Conservation (phyloP, 2,329 filamentous ascomycete genomes). For the Lizonia empirigonia region DNA sequence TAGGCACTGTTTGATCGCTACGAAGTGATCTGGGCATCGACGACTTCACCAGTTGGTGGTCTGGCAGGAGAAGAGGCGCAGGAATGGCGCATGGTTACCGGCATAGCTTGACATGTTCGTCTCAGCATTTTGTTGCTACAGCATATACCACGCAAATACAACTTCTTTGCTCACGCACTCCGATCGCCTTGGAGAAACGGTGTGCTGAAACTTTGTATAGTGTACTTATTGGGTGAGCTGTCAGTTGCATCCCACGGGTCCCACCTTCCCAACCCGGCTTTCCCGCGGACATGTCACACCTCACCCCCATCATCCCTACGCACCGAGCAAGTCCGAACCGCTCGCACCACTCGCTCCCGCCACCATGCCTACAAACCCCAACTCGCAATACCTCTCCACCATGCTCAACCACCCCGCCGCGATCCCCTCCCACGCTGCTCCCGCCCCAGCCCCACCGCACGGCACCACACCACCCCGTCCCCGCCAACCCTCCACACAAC, state of each 20-base stretch:
- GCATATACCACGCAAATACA: conserved; percentile 10
- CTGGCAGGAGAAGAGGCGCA: conserved; percentile 3
- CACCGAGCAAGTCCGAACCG: conserved; percentile 11
- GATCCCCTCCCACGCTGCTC: neutral
- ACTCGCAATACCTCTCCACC: conserved; percentile 15
- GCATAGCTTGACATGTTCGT: conserved; percentile 12
- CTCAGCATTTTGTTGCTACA: conserved; percentile 11
- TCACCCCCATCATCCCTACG: conserved; percentile 2
- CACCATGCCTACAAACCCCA: neutral
- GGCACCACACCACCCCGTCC: neutral
- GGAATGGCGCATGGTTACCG: conserved; percentile 2
- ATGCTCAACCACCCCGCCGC: conserved; percentile 15
- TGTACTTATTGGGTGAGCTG: too few relatives aligned
- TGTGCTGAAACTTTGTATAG: too few relatives aligned
- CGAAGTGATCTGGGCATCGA: neutral
- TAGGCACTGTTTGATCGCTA: conserved; percentile 15
- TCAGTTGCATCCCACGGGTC: conserved; percentile 4
- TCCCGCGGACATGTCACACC: conserved; percentile 25
- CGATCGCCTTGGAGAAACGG: too few relatives aligned
- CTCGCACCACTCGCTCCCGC: neutral
- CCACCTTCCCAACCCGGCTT: conserved; percentile 31
- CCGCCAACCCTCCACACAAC: neutral
- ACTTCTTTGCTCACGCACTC: neutral
- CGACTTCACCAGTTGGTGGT: neutral
- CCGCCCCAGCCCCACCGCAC: neutral